Conservation (phyloP, 2,329 filamentous ascomycete species). For the Phaeosphaeriaceae sp. region DNA sequence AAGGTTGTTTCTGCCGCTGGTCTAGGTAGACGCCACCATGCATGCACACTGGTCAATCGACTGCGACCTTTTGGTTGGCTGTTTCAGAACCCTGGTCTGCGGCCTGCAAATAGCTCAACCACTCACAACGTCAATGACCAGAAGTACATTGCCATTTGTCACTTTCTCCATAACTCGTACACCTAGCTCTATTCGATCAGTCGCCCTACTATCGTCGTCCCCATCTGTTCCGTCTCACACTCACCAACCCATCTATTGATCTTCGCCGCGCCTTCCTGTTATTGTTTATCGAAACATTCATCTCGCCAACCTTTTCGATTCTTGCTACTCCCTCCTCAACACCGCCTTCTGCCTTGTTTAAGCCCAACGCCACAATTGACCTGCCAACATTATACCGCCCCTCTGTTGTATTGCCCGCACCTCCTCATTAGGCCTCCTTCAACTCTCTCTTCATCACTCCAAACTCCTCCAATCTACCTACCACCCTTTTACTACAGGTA, state of each 20-base stretch:
- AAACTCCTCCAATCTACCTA: conserved; percentile 23
- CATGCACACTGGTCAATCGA: conserved; percentile 33
- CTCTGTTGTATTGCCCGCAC: conserved; percentile 5
- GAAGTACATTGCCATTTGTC: conserved; percentile 44
- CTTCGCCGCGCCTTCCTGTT: conserved; percentile 23
- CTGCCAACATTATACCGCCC: conserved; percentile 20
- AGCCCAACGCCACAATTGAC: conserved; percentile 35
- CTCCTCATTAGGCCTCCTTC: conserved; percentile 21
- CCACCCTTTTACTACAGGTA: conserved; percentile 13
- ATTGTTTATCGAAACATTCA: conserved; percentile 30
- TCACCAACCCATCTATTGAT: conserved; percentile 27
- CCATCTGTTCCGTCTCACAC: conserved; percentile 29
- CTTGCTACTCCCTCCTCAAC: conserved; percentile 14
- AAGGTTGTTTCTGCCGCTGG: no score
- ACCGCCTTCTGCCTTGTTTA: conserved; percentile 32
- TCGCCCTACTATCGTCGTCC: conserved; percentile 33
- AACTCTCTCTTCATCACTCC: conserved; percentile 8
- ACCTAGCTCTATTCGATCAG: conserved; percentile 40
- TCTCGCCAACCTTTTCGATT: conserved; percentile 13
- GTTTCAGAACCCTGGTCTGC: conserved; percentile 48
- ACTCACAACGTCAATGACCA: conserved; percentile 41
- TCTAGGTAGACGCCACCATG: no score
- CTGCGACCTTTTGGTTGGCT: conserved; percentile 46
- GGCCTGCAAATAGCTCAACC: conserved; percentile 49
- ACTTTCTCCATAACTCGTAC: conserved; percentile 40